A percentile compares a stretch with the other conserved stretches of the same genome.
Conservation (phyloP, 129 eudicot genomes). For the Pulicaria dysenterica region DNA sequence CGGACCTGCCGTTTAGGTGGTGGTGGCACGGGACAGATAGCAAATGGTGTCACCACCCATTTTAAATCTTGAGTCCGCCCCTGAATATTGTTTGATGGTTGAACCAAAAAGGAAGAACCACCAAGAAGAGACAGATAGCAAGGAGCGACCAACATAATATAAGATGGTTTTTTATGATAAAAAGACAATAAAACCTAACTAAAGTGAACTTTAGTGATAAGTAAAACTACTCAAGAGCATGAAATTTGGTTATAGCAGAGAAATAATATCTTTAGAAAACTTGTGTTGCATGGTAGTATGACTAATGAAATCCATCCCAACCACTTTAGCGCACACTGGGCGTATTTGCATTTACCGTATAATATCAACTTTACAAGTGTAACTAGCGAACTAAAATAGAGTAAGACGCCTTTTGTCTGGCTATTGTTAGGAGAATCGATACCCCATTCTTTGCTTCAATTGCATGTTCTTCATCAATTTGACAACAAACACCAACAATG, state of each 20-base stretch:
- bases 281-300: conserved; percentile 80
- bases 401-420: background rate
- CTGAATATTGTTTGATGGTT: conserved; percentile 42
- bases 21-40: too few species aligned
- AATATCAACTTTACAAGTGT: background rate
- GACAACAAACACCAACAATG: conserved; percentile 86
- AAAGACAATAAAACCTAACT: too few species aligned
- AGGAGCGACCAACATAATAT: background rate
- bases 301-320: conserved; percentile 67
- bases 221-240: background rate
- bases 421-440: background rate
- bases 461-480: conserved; percentile 84
- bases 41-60: too few species aligned
- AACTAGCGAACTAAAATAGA: background rate
- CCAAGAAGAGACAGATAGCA: conserved; percentile 42
- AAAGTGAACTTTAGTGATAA: background rate
- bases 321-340: conserved; percentile 71
- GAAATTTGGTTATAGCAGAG: conserved; percentile 28
- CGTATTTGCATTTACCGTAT: conserved; percentile 55
- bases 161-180: background rate
- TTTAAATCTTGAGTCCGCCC: too few species aligned
- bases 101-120: conserved; percentile 41
- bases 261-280: conserved; percentile 69
- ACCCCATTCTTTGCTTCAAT: conserved; percentile 78
- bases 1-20: too few species aligned